These are phyloP conservation scores for Neopestalotiopsis sp. DNA, from an alignment of 2,329 filamentous ascomycete species.

Conservation along the genomic window DNA sequence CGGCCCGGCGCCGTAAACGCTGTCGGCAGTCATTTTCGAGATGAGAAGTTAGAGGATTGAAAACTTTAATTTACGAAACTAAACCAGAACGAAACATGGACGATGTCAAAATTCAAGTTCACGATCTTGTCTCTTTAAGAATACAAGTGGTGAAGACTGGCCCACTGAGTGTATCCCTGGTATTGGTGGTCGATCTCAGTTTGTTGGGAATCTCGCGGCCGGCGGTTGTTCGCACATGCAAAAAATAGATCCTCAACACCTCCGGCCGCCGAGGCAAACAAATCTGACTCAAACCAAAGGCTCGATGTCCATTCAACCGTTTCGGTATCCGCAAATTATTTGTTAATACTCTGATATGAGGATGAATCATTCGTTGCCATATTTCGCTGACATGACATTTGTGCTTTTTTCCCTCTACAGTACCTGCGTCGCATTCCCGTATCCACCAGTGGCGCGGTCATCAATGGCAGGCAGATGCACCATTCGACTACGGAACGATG, in stretches of 20 bases:
- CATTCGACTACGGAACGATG: too few species aligned
- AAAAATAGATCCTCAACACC: slow-evolving; percentile 14
- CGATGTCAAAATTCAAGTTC: not conserved
- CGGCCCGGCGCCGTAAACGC: slow-evolving; percentile 16
- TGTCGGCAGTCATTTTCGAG: slow-evolving; percentile 5
- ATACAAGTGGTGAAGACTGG: not conserved
- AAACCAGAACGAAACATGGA: not conserved
- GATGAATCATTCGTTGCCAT: too few species aligned
- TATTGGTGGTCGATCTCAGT: not conserved
- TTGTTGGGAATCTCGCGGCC: slow-evolving; percentile 18
- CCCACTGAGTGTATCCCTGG: not conserved
- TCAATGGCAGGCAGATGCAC: too few species aligned
- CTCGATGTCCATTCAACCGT: not conserved
- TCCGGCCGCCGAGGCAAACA: slow-evolving; percentile 12
- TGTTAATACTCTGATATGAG: not conserved
- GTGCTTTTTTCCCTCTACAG: too few species aligned
- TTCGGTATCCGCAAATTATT: not conserved
- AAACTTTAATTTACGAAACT: not conserved
- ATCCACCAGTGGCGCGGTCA: too few species aligned
- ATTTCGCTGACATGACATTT: too few species aligned
- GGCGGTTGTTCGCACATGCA: slow-evolving; percentile 10
- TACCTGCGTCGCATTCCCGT: too few species aligned
- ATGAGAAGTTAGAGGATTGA: not conserved
- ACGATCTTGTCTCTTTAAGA: not conserved
- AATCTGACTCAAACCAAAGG: not conserved